These are phyloP conservation scores for Scytalidium sp. DNA, from an alignment of 2,329 filamentous ascomycete genomes.

Conservation along the genomic window DNA sequence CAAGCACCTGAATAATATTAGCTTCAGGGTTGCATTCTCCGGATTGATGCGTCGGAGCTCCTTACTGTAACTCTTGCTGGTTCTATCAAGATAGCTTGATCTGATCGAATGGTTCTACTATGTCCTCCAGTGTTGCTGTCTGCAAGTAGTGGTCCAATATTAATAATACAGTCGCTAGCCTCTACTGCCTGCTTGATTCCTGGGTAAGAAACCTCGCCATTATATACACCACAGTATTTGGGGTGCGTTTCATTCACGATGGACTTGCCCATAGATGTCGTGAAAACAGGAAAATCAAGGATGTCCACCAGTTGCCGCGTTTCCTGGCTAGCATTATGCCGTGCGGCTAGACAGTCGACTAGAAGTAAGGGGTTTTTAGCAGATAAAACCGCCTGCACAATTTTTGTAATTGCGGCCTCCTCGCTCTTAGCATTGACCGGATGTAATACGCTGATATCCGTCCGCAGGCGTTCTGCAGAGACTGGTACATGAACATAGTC, in stretches of 20 bases:
- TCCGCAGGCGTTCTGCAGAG: constrained; percentile 19
- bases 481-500: constrained; percentile 43
- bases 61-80: too few species aligned
- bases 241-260: constrained; percentile 42
- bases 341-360: constrained; percentile 42
- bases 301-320: constrained; percentile 33
- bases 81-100: not conserved
- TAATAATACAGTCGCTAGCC: constrained; percentile 38
- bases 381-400: constrained; percentile 38
- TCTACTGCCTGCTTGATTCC: not conserved
- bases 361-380: constrained; percentile 46
- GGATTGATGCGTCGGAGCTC: too few species aligned
- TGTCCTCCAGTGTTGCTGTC: constrained; percentile 37
- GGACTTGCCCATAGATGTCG: constrained; percentile 44
- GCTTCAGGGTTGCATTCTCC: too few species aligned
- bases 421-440: constrained; percentile 12
- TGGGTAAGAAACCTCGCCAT: constrained; percentile 21
- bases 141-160: constrained; percentile 41
- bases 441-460: constrained; percentile 12
- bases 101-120: too few species aligned
- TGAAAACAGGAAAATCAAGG: constrained; percentile 43
- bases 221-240: constrained; percentile 47
- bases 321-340: not conserved
- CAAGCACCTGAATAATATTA: too few species aligned
- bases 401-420: constrained; percentile 23